A percentile compares a stretch with the other conserved stretches of the same genome.
These are phyloP conservation scores for Ophiostoma angusticollis DNA, from an alignment of 2,329 filamentous ascomycete genomes.

Conservation along the genomic window DNA sequence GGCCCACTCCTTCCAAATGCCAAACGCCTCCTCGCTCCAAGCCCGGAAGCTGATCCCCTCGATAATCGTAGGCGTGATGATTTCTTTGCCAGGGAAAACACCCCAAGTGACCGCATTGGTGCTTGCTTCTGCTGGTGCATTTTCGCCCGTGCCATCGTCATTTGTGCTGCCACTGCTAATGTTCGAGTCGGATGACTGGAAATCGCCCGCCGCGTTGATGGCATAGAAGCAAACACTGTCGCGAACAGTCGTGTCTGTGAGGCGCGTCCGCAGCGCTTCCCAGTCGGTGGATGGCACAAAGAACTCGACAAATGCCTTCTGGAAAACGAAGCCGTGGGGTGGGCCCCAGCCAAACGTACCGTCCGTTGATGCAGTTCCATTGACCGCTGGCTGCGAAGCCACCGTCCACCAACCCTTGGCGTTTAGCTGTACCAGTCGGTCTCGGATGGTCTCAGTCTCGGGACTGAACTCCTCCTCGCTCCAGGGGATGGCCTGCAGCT, in stretches of 20 bases:
- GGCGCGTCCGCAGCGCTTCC: constrained; percentile 47
- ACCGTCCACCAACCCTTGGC: constrained; percentile 87
- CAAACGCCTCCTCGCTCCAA: constrained; percentile 92
- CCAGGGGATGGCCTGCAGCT: constrained; percentile 78
- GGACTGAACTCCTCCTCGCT: constrained; percentile 77
- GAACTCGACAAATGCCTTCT: constrained; percentile 96
- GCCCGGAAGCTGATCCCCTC: constrained; percentile 95
- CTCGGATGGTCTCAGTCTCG: constrained; percentile 71
- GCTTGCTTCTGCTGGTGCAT: constrained; percentile 29
- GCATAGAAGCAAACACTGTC: constrained; percentile 79
- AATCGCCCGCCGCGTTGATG: constrained; percentile 64
- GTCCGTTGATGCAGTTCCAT: constrained; percentile 66
- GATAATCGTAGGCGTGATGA: constrained; percentile 96
- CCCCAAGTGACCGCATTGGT: constrained; percentile 98
- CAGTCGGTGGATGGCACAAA: constrained; percentile 72
- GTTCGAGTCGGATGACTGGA: constrained; percentile 51
- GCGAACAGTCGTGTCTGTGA: constrained; percentile 43
- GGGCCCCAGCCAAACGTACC: constrained; percentile 88
- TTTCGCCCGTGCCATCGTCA: constrained; percentile 12
- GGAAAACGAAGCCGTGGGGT: constrained; percentile 84
- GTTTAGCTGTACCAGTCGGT: constrained; percentile 65
- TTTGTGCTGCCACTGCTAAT: constrained; percentile 20
- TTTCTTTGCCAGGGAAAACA: constrained; percentile 96
- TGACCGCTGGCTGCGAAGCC: constrained; percentile 87
- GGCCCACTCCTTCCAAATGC: constrained; percentile 90